Percentiles rank a stretch among this genome's conserved stretches.
phyloP scores from a whole-genome alignment of 257 asterid species.

The Solanum sitiens region DNA sequence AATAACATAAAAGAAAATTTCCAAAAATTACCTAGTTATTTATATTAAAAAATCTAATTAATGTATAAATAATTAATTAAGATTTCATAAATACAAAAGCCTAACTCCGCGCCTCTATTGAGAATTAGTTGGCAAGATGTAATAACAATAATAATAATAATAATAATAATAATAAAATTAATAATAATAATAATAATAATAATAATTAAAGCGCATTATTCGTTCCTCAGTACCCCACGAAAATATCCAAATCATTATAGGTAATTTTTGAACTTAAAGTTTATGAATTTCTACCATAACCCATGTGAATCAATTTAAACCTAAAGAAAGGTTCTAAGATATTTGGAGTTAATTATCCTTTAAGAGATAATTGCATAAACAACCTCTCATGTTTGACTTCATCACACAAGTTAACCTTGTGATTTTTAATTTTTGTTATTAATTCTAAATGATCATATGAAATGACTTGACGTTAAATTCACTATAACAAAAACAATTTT shows the following conservation, averaged over 20 bases:
- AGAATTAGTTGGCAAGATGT: neutral
- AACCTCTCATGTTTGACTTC: neutral
- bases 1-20: too few species aligned
- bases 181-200: too few species aligned
- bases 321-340: neutral
- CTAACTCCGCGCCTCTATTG: accelerated
- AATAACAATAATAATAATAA: too few species aligned
- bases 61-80: too few species aligned
- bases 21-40: neutral
- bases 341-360: too few species aligned
- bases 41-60: too few species aligned
- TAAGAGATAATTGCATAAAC: neutral
- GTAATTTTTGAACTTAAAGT: neutral
- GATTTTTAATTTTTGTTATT: too few species aligned
- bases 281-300: too few species aligned
- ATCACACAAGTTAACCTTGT: neutral
- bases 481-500: too few species aligned
- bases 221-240: neutral
- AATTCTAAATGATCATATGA: too few species aligned
- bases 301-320: neutral
- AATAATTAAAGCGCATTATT: neutral
- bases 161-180: too few species aligned
- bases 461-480: neutral
- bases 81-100: too few species aligned
- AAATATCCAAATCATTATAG: neutral